Evolutionary conservation across 1,139 yeast genomes (phyloP), one percentile per base, ranked within the genome.

Genomic region (Debaryomyces sp.): DNA sequence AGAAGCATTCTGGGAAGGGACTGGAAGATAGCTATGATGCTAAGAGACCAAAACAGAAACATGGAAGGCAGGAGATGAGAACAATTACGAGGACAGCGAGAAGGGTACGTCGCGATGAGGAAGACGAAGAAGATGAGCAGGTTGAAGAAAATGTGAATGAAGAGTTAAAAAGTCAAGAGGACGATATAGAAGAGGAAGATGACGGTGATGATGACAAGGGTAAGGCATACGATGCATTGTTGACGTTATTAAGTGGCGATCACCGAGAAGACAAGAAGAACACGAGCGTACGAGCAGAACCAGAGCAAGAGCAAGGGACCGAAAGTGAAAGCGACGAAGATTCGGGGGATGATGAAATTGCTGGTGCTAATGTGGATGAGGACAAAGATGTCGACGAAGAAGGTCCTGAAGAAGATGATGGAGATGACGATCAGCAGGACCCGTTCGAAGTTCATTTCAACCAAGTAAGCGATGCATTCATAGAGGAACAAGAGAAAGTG

Each of bases 371-470:
- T 13, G 55, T 55, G 2, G 60, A 58, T 4, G 69, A 62, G 5
- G 68, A 59, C 1, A 73, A 65, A 8, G 68, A 58, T 3, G 74
- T 58, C 8, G 67, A 58, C 4, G 67, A 58, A 3, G 70, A 59
- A 5, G 67, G 63, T 4, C 63, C 60, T n/a, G 73, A 65, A 13
- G 66, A 59, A 15, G 68, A 47, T 9, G 54, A 61, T 2, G 65
- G 58, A 22, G 75, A 70, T 21, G 72, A 71, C 43, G 63, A 51
- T 24, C 61, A 60, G 10, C 48, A 38, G 3, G 90, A 86, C 64
- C 89, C 96, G 0, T 91, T 87, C 58, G 90, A 88, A 53, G 62
- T 70, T 23, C 98, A 92, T 63, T 92, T 87, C 64, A 87, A 85
- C 46, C 67, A 71, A 26, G 74, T 67, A 1, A 36, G 80, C 0